These are phyloP conservation scores for Aspergillus panamensis DNA, from an alignment of 495 filamentous ascomycete genomes.

Conservation along the genomic window DNA sequence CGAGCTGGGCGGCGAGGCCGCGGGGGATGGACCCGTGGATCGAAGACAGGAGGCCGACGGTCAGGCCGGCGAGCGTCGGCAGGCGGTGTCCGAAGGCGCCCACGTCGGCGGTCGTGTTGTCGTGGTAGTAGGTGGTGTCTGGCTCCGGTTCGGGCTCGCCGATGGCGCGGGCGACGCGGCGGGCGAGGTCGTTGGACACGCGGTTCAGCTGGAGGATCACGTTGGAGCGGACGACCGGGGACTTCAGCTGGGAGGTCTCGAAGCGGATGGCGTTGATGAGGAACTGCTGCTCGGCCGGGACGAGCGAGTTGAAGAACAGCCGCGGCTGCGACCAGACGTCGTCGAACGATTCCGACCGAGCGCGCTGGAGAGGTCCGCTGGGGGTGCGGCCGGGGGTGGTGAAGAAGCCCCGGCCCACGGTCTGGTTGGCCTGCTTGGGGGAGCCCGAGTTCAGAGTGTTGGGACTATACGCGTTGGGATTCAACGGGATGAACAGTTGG, in stretches of 20 bases:
- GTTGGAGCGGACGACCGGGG: constrained; percentile 51
- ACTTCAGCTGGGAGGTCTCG: constrained; percentile 60
- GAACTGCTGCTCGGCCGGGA: constrained; percentile 68
- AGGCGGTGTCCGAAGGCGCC: constrained; percentile 58
- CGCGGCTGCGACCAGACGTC: constrained; percentile 76
- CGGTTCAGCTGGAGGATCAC: constrained; percentile 68
- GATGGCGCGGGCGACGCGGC: constrained; percentile 60
- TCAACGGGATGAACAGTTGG: constrained; percentile 48
- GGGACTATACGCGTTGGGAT: constrained; percentile 56
- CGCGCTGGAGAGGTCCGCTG: constrained; percentile 55
- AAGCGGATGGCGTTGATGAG: constrained; percentile 76
- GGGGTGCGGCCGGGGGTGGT: constrained; percentile 56
- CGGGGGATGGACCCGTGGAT: constrained; percentile 38
- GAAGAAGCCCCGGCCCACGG: constrained; percentile 70
- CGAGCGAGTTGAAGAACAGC: constrained; percentile 74
- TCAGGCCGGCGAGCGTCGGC: constrained; percentile 58
- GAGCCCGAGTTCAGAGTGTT: constrained; percentile 65
- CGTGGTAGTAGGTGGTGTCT: constrained; percentile 64
- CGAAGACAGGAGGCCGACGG: constrained; percentile 64
- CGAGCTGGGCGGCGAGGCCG: constrained; percentile 48
- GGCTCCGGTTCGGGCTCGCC: constrained; percentile 60
- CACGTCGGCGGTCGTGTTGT: constrained; percentile 62
- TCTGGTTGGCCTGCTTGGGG: constrained; percentile 68
- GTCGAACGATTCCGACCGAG: constrained; percentile 60
- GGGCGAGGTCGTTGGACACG: constrained; percentile 65